These are phyloP conservation scores for slime mould (Dictyostelium discoideum) DNA, from an alignment of 78 protist genomes.

Conservation along the genomic window DNA sequence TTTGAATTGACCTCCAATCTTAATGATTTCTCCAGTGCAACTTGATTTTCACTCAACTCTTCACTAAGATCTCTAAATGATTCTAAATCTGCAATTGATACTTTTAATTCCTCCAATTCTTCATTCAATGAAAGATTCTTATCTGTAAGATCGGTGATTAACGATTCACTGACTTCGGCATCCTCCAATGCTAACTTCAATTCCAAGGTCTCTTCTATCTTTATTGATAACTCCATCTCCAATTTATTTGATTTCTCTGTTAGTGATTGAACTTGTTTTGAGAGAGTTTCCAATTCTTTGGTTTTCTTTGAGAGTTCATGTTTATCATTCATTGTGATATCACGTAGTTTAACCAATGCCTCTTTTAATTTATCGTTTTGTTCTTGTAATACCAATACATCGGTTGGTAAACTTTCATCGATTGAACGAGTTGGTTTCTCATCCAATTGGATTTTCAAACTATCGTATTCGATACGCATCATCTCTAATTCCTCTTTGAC, in stretches of 20 bases:
- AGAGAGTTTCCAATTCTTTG: constrained; percentile 40
- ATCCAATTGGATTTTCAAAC: constrained; percentile 1
- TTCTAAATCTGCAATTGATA: constrained; percentile 61
- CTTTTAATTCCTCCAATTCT: constrained; percentile 42
- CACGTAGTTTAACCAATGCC: constrained; percentile 73
- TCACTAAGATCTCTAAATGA: constrained; percentile 60
- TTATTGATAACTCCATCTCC: constrained; percentile 41
- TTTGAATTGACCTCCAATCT: constrained; percentile 41
- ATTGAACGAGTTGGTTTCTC: neutral
- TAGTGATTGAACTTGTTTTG: constrained; percentile 7
- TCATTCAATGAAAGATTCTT: constrained; percentile 69
- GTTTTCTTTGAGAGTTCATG: constrained; percentile 54
- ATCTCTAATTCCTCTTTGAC: constrained; percentile 51
- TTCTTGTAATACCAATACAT: constrained; percentile 45
- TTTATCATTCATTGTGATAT: constrained; percentile 72
- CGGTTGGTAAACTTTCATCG: constrained; percentile 1
- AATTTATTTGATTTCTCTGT: constrained; percentile 38
- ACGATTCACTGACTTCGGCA: constrained; percentile 31
- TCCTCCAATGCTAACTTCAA: constrained; percentile 74
- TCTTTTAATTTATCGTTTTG: constrained; percentile 79
- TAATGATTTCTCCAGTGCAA: constrained; percentile 63
- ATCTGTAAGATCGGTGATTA: constrained; percentile 65
- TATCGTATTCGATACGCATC: constrained; percentile 15
- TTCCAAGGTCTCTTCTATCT: constrained; percentile 44
- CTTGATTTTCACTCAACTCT: constrained; percentile 73